A percentile compares a stretch with the other conserved stretches of the same genome.
Conservation (phyloP, 2,329 filamentous ascomycete species). For the Penicillium olsonii region DNA sequence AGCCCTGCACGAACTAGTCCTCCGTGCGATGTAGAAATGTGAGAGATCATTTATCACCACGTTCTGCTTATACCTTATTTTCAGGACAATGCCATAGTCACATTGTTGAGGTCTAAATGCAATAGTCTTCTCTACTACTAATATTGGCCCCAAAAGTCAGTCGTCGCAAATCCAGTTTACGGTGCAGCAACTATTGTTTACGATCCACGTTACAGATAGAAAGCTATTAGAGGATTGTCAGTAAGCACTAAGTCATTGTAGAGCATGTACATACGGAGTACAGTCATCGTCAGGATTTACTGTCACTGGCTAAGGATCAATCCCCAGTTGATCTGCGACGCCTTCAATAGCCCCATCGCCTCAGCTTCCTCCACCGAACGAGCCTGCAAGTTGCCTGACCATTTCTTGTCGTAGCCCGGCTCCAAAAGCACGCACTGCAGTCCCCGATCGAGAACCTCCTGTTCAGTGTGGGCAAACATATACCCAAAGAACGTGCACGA, state of each 20-base stretch:
- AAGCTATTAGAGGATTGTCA: background rate
- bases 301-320: no score
- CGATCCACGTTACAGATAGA: background rate
- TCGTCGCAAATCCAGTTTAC: background rate
- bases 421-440: background rate
- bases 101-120: background rate
- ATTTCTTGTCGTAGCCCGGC: slow-evolving; percentile 5
- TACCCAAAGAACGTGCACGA: slow-evolving; percentile 5
- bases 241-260: no score
- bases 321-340: background rate
- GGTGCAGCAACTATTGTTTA: background rate
- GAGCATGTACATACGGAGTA: no score
- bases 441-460: slow-evolving; percentile 1
- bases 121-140: background rate
- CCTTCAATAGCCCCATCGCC: slow-evolving; percentile 1
- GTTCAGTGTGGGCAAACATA: slow-evolving; percentile 1
- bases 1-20: no score
- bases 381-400: slow-evolving; percentile 2
- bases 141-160: background rate
- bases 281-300: no score
- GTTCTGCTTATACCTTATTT: background rate
- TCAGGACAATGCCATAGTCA: background rate
- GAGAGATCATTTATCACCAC: background rate
- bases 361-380: background rate
- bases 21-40: no score